Evolutionary conservation across 371 early-diverging fungal species (phyloP).

Genomic region (Fennellomyces sp.): DNA sequence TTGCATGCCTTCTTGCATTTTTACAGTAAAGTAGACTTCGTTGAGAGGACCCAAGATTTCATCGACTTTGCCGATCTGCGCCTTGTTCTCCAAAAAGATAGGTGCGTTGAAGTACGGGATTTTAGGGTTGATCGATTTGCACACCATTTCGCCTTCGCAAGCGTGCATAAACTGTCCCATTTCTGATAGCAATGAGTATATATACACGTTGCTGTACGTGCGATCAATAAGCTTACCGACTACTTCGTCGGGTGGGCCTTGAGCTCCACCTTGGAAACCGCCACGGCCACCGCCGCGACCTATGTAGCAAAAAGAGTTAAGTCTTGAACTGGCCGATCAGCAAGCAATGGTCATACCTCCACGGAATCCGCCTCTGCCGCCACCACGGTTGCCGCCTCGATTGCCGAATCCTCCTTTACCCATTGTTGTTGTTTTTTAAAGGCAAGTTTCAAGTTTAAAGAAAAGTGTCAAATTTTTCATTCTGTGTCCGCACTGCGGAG

Average conservation of each 20-base stretch:
- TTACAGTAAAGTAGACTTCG: slow-evolving; percentile 96
- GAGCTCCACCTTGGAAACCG: slow-evolving; percentile 55
- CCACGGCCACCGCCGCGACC: slow-evolving; percentile 75
- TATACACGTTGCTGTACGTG: too few species aligned
- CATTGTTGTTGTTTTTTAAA: slow-evolving; percentile 23
- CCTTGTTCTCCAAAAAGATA: slow-evolving; percentile 96
- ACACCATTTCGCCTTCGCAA: slow-evolving; percentile 97
- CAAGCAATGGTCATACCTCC: slow-evolving; percentile 27
- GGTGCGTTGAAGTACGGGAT: slow-evolving; percentile 99
- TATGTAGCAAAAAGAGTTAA: slow-evolving; percentile 17
- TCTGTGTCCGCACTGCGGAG: too few species aligned
- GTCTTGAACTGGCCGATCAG: too few species aligned
- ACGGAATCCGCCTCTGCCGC: slow-evolving; percentile 46
- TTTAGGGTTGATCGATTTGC: slow-evolving; percentile 88
- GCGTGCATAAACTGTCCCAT: slow-evolving; percentile 94
- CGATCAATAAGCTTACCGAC: slow-evolving; percentile 52
- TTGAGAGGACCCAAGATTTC: slow-evolving; percentile 99
- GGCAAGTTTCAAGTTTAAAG: background rate
- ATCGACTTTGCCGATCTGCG: slow-evolving; percentile 99
- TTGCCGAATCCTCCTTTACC: slow-evolving; percentile 53
- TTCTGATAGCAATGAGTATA: slow-evolving; percentile 44
- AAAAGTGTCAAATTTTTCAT: slow-evolving; percentile 3
- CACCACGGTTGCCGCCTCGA: slow-evolving; percentile 40
- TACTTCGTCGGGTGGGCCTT: slow-evolving; percentile 82
- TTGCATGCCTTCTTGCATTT: slow-evolving; percentile 92